These are phyloP conservation scores for Camelina hispida DNA, from an alignment of 345 rosid genomes.

Conservation along the genomic window DNA sequence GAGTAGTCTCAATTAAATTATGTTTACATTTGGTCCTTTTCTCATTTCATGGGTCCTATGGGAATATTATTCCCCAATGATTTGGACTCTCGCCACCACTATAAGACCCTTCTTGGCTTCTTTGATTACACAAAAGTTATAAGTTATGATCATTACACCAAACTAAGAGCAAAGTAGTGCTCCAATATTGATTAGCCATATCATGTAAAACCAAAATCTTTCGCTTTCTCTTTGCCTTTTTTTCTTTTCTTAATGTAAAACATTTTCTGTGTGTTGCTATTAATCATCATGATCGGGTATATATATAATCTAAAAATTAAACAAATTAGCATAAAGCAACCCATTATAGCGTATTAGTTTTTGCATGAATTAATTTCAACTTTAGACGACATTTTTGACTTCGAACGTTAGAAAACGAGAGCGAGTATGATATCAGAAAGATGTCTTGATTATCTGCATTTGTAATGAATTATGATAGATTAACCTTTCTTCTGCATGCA, in stretches of 20 bases:
- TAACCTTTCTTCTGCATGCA: neutral
- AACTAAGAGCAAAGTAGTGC: conserved; percentile 40
- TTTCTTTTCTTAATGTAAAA: neutral
- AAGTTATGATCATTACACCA: conserved; percentile 40
- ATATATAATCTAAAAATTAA: conserved; percentile 5
- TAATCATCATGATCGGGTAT: conserved; percentile 22
- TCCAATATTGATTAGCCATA: conserved; percentile 26
- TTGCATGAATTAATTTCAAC: conserved; percentile 28
- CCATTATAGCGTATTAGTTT: conserved; percentile 13
- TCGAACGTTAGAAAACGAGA: conserved; percentile 21
- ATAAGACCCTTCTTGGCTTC: conserved; percentile 21
- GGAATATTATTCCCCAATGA: conserved; percentile 50
- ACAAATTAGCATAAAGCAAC: conserved; percentile 24
- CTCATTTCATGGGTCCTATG: conserved; percentile 37
- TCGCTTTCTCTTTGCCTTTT: conserved; percentile 26
- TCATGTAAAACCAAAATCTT: conserved; percentile 33
- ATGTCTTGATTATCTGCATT: conserved; percentile 26
- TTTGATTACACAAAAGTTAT: conserved; percentile 37
- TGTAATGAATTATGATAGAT: neutral
- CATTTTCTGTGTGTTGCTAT: neutral
- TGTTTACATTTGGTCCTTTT: conserved; percentile 32
- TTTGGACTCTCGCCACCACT: conserved; percentile 42
- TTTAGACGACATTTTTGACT: conserved; percentile 46
- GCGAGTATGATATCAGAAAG: conserved; percentile 9
- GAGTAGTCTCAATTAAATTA: conserved; percentile 40